phyloP scores from a whole-genome alignment of 108 stramenopile genomes.

The Cyclotella sp. region DNA sequence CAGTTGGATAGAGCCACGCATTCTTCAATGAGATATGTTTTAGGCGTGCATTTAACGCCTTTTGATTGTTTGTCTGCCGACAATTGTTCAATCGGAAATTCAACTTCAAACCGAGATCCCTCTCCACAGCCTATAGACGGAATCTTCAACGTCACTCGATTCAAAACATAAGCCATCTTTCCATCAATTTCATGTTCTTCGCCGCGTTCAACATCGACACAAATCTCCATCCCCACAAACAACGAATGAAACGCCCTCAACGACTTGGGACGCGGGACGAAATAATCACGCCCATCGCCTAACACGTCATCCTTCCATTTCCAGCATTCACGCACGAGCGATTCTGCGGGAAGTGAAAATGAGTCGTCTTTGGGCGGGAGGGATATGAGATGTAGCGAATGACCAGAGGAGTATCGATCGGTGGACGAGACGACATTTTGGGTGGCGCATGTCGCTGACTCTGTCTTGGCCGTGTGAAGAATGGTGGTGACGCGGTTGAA shows the following conservation, averaged over 20 bases:
- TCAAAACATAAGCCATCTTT: not conserved
- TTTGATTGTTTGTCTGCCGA: not conserved
- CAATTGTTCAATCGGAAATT: not conserved
- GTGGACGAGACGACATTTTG: not conserved
- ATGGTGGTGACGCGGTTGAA: not conserved
- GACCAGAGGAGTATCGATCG: not conserved
- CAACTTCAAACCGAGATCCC: not conserved
- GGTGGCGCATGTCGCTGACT: not conserved
- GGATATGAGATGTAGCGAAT: constrained; percentile 41
- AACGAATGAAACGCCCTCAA: constrained; percentile 58
- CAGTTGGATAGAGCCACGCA: constrained; percentile 79
- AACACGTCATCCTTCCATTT: constrained; percentile 80
- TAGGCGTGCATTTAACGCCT: not conserved
- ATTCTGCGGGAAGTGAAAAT: constrained; percentile 28
- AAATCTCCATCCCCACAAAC: constrained; percentile 44
- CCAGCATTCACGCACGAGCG: constrained; percentile 66
- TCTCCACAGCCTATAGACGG: not conserved
- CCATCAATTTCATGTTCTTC: not conserved
- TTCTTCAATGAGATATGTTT: constrained; percentile 49
- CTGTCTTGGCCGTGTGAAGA: not conserved
- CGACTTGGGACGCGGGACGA: constrained; percentile 78
- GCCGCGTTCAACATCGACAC: not conserved
- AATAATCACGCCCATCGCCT: constrained; percentile 86
- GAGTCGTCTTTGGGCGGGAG: constrained; percentile 40
- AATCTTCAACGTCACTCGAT: constrained; percentile 3